These are phyloP conservation scores for Crepidotus variabilis DNA, from an alignment of 768 basidiomycete species.

Conservation along the genomic window DNA sequence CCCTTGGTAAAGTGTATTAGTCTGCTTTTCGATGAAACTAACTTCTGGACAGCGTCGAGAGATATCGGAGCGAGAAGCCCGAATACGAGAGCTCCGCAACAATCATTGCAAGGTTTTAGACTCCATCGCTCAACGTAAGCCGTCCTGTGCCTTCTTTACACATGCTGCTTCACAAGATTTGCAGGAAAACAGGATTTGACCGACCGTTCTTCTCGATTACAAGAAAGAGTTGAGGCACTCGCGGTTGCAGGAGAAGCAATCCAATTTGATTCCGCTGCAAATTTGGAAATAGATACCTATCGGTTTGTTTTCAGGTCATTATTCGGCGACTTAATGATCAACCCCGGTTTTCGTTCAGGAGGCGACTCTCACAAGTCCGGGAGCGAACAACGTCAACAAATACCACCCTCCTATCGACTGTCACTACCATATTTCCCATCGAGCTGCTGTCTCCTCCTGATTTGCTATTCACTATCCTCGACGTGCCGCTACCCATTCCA, in stretches of 20 bases:
- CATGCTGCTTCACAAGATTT: conserved; percentile 1
- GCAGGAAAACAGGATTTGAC: conserved; percentile 29
- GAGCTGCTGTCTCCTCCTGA: conserved; percentile 80
- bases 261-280: conserved; percentile 9
- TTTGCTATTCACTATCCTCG: conserved; percentile 85
- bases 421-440: conserved; percentile 85
- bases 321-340: not conserved
- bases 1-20: conserved; percentile 32
- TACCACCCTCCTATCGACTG: conserved; percentile 61
- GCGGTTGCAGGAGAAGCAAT: conserved; percentile 9
- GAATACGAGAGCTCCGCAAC: conserved; percentile 45
- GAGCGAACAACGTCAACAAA: conserved; percentile 35
- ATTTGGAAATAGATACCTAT: conserved; percentile 14
- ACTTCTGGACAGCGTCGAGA: conserved; percentile 56
- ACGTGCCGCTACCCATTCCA: conserved; percentile 90
- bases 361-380: not conserved
- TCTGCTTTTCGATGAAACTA: conserved; percentile 12
- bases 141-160: not conserved
- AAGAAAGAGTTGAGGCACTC: conserved; percentile 14
- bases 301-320: conserved; percentile 11
- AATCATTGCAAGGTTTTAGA: conserved; percentile 39
- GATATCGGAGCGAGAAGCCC: conserved; percentile 59
- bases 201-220: conserved; percentile 19
- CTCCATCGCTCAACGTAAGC: conserved; percentile 44
- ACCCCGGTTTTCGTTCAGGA: not conserved